These are phyloP conservation scores for Bocquillonia castaneifolia DNA, from an alignment of 441 rosid species.

Conservation along the genomic window DNA sequence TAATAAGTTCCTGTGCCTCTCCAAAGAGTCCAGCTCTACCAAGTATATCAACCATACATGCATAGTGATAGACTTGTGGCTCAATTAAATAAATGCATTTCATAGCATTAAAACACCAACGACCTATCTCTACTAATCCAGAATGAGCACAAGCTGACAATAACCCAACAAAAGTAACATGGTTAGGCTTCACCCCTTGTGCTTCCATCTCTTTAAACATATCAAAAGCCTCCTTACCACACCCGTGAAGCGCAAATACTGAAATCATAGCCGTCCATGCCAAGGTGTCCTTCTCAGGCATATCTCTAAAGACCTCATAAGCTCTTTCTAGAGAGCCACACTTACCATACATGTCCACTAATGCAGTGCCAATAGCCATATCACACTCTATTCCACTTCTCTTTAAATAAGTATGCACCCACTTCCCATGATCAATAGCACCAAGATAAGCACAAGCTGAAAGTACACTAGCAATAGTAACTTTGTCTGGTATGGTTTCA, in stretches of 20 bases:
- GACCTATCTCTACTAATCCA: slow-evolving; percentile 47
- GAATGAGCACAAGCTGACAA: slow-evolving; percentile 62
- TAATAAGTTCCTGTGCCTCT: slow-evolving; percentile 44
- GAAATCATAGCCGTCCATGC: slow-evolving; percentile 66
- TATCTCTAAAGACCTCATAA: slow-evolving; percentile 37
- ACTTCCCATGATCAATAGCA: slow-evolving; percentile 47
- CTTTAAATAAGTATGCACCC: slow-evolving; percentile 44
- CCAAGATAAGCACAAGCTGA: slow-evolving; percentile 63
- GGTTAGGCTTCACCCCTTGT: slow-evolving; percentile 43
- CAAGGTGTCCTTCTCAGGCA: slow-evolving; percentile 43
- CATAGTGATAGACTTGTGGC: slow-evolving; percentile 49
- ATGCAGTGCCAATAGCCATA: slow-evolving; percentile 47
- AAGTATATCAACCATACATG: slow-evolving; percentile 52
- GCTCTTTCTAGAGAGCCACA: slow-evolving; percentile 49
- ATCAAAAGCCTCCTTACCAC: slow-evolving; percentile 41
- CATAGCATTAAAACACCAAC: slow-evolving; percentile 44
- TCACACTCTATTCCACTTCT: slow-evolving; percentile 47
- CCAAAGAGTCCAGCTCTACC: slow-evolving; percentile 46
- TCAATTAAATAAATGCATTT: slow-evolving; percentile 33
- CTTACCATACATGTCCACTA: slow-evolving; percentile 64
- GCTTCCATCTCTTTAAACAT: slow-evolving; percentile 43
- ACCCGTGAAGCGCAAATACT: slow-evolving; percentile 48
- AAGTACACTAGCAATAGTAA: slow-evolving; percentile 49
- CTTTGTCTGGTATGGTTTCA: slow-evolving; percentile 41
- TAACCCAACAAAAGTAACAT: slow-evolving; percentile 51